Conservation (phyloP, 164 flowering plant species). For the Vitis cinerea region DNA sequence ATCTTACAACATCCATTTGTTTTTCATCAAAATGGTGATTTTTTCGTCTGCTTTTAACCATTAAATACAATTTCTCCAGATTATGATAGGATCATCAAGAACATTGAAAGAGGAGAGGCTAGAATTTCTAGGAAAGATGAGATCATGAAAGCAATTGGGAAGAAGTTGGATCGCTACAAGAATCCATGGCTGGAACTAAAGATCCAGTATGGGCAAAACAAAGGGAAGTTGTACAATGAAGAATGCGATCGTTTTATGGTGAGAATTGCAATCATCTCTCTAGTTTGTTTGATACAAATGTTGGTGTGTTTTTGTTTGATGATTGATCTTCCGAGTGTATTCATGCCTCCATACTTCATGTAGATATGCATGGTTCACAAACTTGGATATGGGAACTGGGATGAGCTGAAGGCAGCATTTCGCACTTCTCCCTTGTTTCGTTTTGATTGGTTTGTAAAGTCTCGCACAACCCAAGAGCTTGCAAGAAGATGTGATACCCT, state of each 20-base stretch:
- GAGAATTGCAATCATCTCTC: slow-evolving; percentile 1
- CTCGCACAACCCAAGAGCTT: slow-evolving; percentile 98
- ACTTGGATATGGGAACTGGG: slow-evolving; percentile 99
- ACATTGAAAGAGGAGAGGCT: slow-evolving; percentile 96
- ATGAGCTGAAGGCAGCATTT: slow-evolving; percentile 96
- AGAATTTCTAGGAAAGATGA: slow-evolving; percentile 95
- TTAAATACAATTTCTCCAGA: slow-evolving; percentile 37
- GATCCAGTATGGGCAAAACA: slow-evolving; percentile 99
- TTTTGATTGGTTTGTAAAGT: slow-evolving; percentile 98
- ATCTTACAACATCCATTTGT: too few species aligned
- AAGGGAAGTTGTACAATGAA: slow-evolving; percentile 97
- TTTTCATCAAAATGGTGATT: too few species aligned
- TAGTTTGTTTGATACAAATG: neutral
- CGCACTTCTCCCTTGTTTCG: slow-evolving; percentile 93
- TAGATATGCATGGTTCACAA: slow-evolving; percentile 99
- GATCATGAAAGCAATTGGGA: slow-evolving; percentile 99
- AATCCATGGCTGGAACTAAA: slow-evolving; percentile 99
- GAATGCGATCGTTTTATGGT: slow-evolving; percentile 99
- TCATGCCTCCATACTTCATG: neutral
- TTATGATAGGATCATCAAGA: slow-evolving; percentile 92
- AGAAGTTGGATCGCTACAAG: slow-evolving; percentile 98
- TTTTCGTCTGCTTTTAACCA: neutral
- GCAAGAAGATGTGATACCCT: slow-evolving; percentile 97
- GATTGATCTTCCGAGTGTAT: neutral
- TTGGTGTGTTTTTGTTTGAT: neutral